Evolutionary conservation across 148 eudicot genomes (phyloP).

Genomic region (Camellia sinensis): DNA sequence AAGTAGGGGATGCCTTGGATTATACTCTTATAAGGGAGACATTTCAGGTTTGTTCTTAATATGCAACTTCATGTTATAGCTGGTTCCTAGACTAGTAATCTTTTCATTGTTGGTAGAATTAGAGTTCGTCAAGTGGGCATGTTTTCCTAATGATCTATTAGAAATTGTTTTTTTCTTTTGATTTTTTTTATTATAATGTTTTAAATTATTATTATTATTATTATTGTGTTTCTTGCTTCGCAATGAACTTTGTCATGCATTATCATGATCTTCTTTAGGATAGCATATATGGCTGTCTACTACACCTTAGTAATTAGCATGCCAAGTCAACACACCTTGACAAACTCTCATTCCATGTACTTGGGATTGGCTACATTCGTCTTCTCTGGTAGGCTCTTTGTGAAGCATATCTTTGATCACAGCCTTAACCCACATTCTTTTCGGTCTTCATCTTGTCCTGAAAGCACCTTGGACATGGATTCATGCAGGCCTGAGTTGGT

Average conservation of each 20-base stretch:
- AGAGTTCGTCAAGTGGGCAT: background rate
- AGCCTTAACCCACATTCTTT: background rate
- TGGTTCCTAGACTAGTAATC: background rate
- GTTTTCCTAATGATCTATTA: background rate
- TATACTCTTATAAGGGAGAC: constrained; percentile 62
- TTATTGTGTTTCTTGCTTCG: constrained; percentile 1
- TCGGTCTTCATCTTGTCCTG: background rate
- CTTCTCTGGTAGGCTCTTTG: background rate
- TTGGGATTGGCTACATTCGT: too few relatives aligned
- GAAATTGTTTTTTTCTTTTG: background rate
- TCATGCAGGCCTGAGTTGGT: background rate
- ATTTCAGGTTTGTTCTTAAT: constrained; percentile 61
- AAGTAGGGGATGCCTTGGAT: constrained; percentile 49
- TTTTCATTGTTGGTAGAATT: background rate
- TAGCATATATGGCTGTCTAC: background rate
- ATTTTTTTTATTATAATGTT: background rate
- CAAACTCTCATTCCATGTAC: background rate
- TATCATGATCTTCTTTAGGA: background rate
- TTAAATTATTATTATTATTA: too few relatives aligned
- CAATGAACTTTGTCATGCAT: background rate
- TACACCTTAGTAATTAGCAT: background rate
- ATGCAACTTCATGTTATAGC: background rate
- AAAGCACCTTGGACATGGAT: background rate
- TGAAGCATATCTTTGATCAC: background rate
- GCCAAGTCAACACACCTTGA: background rate